Conservation (phyloP, 495 filamentous ascomycete species). For the Poronia punctata region DNA sequence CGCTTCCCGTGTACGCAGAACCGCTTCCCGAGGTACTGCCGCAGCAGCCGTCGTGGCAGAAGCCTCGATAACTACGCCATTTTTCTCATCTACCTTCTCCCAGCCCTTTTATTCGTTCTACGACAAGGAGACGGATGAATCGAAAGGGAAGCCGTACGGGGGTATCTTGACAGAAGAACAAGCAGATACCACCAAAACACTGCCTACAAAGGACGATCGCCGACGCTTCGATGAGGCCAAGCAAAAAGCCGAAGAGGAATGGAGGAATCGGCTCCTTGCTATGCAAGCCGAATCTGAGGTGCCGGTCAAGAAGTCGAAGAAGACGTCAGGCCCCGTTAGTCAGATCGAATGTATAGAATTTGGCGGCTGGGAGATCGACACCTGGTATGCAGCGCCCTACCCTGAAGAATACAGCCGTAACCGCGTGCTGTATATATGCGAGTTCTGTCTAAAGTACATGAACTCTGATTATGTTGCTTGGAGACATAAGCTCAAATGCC, state of each 20-base stretch:
- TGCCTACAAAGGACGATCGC: slow-evolving; percentile 72
- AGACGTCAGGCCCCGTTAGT: slow-evolving; percentile 77
- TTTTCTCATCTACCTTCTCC: slow-evolving; percentile 49
- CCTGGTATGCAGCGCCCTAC: slow-evolving; percentile 98
- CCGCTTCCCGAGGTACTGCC: slow-evolving; percentile 16
- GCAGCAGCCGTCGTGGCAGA: slow-evolving; percentile 23
- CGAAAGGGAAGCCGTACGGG: slow-evolving; percentile 90
- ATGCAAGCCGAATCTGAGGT: slow-evolving; percentile 40
- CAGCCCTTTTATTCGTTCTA: slow-evolving; percentile 76
- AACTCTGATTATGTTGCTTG: slow-evolving; percentile 96
- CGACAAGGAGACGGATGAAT: slow-evolving; percentile 81
- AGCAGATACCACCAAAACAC: slow-evolving; percentile 81
- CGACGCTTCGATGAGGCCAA: slow-evolving; percentile 81
- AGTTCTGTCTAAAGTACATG: slow-evolving; percentile 99
- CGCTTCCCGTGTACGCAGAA: too few species aligned
- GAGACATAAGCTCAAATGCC: slow-evolving; percentile 96
- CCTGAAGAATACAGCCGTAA: slow-evolving; percentile 97
- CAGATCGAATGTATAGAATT: slow-evolving; percentile 99
- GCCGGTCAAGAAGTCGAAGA: slow-evolving; percentile 46
- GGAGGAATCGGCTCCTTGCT: slow-evolving; percentile 54
- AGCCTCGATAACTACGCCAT: slow-evolving; percentile 36
- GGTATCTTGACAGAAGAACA: slow-evolving; percentile 85
- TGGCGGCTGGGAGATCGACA: slow-evolving; percentile 94
- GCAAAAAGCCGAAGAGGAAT: slow-evolving; percentile 83
- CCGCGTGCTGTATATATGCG: slow-evolving; percentile 91